A percentile compares a stretch with the other conserved stretches of the same genome.
Conservation (phyloP, 441 rosid genomes). For the Populus hybrid region DNA sequence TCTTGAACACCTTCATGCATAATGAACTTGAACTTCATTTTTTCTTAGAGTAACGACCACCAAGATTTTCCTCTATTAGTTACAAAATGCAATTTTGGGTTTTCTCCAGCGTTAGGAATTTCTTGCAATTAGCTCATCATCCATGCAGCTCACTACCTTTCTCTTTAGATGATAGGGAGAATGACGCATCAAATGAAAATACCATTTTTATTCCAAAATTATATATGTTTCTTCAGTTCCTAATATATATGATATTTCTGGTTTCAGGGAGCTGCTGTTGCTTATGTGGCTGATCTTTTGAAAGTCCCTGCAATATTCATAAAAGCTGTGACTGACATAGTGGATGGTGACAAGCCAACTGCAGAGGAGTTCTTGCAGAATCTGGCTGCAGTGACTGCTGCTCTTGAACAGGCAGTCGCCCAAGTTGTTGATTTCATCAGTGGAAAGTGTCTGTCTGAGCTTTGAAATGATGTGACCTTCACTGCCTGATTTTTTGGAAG, state of each 20-base stretch:
- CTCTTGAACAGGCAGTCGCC: slow-evolving; percentile 58
- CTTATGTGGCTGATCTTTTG: slow-evolving; percentile 80
- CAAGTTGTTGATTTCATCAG: slow-evolving; percentile 64
- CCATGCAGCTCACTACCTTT: not conserved
- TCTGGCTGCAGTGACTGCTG: slow-evolving; percentile 67
- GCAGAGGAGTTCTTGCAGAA: slow-evolving; percentile 87
- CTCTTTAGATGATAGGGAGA: not conserved
- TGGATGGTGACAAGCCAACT: slow-evolving; percentile 86
- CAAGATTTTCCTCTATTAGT: not conserved
- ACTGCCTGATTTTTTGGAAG: slow-evolving; percentile 11
- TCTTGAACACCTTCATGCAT: not conserved
- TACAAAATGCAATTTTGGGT: not conserved
- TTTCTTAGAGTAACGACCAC: not conserved
- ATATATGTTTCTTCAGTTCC: slow-evolving; percentile 1
- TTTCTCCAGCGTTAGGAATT: not conserved
- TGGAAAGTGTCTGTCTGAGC: slow-evolving; percentile 64
- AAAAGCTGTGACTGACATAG: slow-evolving; percentile 82
- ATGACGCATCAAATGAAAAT: not conserved
- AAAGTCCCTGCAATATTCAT: slow-evolving; percentile 80
- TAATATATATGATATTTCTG: not conserved
- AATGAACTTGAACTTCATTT: not conserved
- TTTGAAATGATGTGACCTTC: slow-evolving; percentile 31
- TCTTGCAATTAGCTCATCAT: not conserved
- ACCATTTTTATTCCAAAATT: not conserved
- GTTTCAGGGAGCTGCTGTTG: slow-evolving; percentile 88